Conservation (phyloP, 257 asterid genomes). For the Primulina eburnea region DNA sequence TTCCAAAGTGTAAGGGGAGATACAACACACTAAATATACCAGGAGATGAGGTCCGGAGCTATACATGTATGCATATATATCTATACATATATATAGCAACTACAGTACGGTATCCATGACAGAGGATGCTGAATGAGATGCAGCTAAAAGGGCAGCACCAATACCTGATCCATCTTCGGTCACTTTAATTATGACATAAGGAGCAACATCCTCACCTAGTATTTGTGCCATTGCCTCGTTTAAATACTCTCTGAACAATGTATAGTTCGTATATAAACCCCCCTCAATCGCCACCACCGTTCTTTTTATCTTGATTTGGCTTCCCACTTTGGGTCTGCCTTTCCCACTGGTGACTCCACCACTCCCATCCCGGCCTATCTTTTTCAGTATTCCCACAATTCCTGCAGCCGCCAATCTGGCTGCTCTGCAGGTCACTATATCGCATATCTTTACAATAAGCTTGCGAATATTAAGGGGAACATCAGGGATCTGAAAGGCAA, state of each 20-base stretch:
- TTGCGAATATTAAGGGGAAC: conserved; percentile 63
- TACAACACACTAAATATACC: background rate
- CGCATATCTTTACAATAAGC: conserved; percentile 74
- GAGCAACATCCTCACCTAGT: conserved; percentile 65
- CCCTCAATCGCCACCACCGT: conserved; percentile 86
- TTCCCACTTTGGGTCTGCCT: conserved; percentile 27
- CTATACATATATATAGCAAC: conserved; percentile 36
- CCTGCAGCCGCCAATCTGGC: conserved; percentile 92
- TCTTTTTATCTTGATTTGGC: conserved; percentile 44
- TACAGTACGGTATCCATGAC: conserved; percentile 31
- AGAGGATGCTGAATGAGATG: conserved; percentile 53
- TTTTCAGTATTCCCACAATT: conserved; percentile 83
- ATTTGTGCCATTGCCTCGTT: conserved; percentile 67
- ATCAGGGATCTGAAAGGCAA: conserved; percentile 47
- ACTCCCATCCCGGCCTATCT: conserved; percentile 81
- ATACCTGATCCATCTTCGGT: conserved; percentile 79
- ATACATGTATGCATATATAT: conserved; percentile 23
- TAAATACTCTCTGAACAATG: conserved; percentile 65
- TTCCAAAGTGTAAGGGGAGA: background rate
- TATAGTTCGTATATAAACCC: conserved; percentile 61
- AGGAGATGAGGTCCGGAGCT: background rate
- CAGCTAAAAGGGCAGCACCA: conserved; percentile 90
- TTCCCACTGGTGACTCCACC: conserved; percentile 47
- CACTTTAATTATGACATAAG: conserved; percentile 51
- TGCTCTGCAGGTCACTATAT: conserved; percentile 73